Percentiles rank a stretch among this genome's conserved stretches.
Evolutionary conservation across 225 moss, liverwort and hornwort species (phyloP).

Genomic region (Physcomitrellopsis africana): DNA sequence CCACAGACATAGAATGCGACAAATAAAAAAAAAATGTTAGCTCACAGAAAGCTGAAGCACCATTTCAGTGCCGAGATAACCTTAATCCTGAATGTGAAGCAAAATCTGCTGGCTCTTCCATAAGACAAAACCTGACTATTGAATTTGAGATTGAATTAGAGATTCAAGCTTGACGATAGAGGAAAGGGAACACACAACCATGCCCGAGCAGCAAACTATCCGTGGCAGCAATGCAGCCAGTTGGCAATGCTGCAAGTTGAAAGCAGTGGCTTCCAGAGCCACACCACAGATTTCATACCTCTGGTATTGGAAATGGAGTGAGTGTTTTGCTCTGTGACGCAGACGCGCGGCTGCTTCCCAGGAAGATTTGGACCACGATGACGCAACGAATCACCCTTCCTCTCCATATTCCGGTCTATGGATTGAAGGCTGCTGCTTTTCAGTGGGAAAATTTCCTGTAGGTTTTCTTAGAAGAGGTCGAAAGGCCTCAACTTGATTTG

Average conservation of each 20-base stretch:
- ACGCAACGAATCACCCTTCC: too few relatives aligned
- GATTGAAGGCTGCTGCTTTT: too few relatives aligned
- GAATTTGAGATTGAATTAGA: not conserved
- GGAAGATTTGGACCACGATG: not conserved
- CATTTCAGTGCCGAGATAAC: too few relatives aligned
- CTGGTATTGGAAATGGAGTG: too few relatives aligned
- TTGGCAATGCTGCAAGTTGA: conserved; percentile 10
- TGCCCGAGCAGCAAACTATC: not conserved
- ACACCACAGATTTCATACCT: too few relatives aligned
- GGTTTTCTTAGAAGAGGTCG: conserved; percentile 37
- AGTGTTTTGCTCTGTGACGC: not conserved
- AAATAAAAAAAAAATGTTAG: not conserved
- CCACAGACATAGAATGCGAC: not conserved
- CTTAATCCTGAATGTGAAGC: not conserved
- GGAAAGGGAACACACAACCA: not conserved
- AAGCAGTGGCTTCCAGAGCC: not conserved
- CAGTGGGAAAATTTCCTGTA: not conserved
- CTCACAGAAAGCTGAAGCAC: conserved; percentile 1
- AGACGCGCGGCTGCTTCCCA: conserved; percentile 17
- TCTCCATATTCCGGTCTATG: too few relatives aligned
- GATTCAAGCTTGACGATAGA: not conserved
- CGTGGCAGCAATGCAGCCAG: conserved; percentile 11
- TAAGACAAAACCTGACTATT: not conserved
- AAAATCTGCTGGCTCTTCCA: not conserved
- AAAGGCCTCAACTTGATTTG: conserved; percentile 61